A percentile compares a stretch with the other conserved stretches of the same genome.
Conservation (phyloP, 495 filamentous ascomycete species). For the Trypethelium eluteriae region DNA sequence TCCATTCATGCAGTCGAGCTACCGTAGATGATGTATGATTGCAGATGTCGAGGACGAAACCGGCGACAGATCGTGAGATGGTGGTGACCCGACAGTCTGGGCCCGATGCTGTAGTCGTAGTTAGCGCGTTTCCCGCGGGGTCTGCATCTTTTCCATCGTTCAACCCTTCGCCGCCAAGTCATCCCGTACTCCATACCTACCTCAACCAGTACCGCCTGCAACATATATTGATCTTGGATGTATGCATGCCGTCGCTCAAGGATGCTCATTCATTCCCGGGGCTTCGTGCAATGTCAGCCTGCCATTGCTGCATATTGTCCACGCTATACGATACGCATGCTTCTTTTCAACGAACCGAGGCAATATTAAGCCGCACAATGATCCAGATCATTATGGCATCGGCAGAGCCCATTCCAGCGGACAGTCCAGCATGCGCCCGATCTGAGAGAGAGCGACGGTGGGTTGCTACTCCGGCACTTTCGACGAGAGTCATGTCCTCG, state of each 20-base stretch:
- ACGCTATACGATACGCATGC: neutral
- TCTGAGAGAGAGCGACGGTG: too few relatives aligned
- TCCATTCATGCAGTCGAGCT: neutral
- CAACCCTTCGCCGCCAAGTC: neutral
- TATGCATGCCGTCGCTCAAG: neutral
- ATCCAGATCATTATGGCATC: neutral
- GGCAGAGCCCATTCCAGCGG: neutral
- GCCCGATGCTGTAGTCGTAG: neutral
- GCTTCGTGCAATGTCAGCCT: neutral
- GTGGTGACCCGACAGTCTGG: neutral
- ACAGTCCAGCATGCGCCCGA: too few relatives aligned
- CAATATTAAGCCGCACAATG: neutral
- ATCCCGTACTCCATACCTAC: neutral
- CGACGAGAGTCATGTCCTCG: too few relatives aligned
- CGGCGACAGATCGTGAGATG: neutral
- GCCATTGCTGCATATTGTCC: neutral
- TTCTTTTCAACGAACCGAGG: neutral
- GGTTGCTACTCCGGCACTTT: too few relatives aligned
- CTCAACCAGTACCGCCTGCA: too few relatives aligned
- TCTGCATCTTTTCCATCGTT: neutral
- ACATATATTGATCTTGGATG: neutral
- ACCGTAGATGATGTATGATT: neutral
- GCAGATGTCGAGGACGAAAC: neutral
- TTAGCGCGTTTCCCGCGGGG: neutral
- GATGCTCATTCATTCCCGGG: neutral